Evolutionary conservation across 1,284 basidiomycete species (phyloP), one percentile per base, ranked within the genome.

Genomic region (Ustilago trichophora): DNA sequence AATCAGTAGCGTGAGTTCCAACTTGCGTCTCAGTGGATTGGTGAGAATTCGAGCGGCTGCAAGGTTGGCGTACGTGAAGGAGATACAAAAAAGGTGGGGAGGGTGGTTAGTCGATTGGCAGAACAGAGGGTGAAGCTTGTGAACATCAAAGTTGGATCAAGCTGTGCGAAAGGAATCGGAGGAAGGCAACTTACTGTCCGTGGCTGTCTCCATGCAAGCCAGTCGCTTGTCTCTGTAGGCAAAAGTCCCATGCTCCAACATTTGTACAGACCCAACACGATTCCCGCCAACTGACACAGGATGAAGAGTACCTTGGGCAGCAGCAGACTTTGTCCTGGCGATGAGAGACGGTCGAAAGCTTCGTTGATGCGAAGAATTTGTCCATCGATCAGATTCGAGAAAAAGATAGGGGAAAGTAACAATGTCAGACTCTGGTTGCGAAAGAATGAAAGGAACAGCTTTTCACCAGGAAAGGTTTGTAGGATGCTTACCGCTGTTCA

Each of bases 171-270:
- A 53, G 31, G 45, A 6, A 38, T 4, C 25, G 43, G 16, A 16
- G 19, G 22, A n/a, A 22, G 41, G 34, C 12, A 36, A 77, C 77
- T 66, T 67, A 80, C 78, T 12, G 44, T 47, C 26, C 66, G 50
- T 16, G 72, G 36, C 62, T 78, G 46, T 48, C 73, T 69, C 77
- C 77, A 80, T 18, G 78, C 78, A 7, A 80, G 49, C 78, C 78
- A 80, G 52, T 80, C 78, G 67, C 75, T 77, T 32, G 67, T 75
- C 45, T 76, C 77, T n/a, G 78, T 80, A 2, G 78, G 78, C 25
- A 80, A 48, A 18, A 80, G 52, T 2, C 78, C 78, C 78, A 80
- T 80, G 53, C 76, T 78, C 73, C 73, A 77, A 57, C 77, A 78
- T 60, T 80, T 80, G 67, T 78, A 80, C 33, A 80, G 26, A 2